Conservation (phyloP, 441 rosid species). For the Erysimum pusillum region DNA sequence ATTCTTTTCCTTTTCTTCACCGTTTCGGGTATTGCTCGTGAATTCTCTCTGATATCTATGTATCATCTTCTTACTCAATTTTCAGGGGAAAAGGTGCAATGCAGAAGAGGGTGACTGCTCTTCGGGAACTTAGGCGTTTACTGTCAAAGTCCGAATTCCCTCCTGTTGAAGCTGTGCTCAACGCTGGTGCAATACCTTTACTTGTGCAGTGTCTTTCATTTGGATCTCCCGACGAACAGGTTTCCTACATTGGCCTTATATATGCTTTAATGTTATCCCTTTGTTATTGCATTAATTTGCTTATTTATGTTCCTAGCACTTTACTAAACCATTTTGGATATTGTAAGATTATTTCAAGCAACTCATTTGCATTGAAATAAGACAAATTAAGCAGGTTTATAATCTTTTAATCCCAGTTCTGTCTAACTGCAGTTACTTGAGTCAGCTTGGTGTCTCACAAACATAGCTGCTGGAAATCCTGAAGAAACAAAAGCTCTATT, state of each 20-base stretch:
- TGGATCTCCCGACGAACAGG: constrained; percentile 96
- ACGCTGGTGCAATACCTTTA: constrained; percentile 81
- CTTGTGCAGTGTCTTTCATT: constrained; percentile 92
- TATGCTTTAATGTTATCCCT: constrained; percentile 10
- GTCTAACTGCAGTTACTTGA: constrained; percentile 80
- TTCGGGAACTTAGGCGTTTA: constrained; percentile 86
- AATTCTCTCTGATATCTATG: neutral
- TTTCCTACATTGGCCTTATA: constrained; percentile 39
- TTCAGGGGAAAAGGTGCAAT: constrained; percentile 86
- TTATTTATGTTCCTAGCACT: neutral
- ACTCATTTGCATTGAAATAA: constrained; percentile 10
- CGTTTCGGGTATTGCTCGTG: neutral
- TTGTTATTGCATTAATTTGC: neutral
- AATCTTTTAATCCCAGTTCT: constrained; percentile 22
- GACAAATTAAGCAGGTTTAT: constrained; percentile 5
- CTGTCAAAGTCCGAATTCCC: constrained; percentile 86
- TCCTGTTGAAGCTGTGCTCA: constrained; percentile 81
- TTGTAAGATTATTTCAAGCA: neutral
- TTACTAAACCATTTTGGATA: neutral
- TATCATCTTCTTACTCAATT: constrained; percentile 34
- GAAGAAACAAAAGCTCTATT: constrained; percentile 89
- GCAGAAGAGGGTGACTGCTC: constrained; percentile 85
- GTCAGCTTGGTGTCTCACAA: constrained; percentile 98
- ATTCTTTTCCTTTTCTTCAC: constrained; percentile 13
- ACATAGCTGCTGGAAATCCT: constrained; percentile 93